Base-by-base conservation (phyloP, 805 yeast genomes). In the Wickerhamiella australiensis region DNA sequence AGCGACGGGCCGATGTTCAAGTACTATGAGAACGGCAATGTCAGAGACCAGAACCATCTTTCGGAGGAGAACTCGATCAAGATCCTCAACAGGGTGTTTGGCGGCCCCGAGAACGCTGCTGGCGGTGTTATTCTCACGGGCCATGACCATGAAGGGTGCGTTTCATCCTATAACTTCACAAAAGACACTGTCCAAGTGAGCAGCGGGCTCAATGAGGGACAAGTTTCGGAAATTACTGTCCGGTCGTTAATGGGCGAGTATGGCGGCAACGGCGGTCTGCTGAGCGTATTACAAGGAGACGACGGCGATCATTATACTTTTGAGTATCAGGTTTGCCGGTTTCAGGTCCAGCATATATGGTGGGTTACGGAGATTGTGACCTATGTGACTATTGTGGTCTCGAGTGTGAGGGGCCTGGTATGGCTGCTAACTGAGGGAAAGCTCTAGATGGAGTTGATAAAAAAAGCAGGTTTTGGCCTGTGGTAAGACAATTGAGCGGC, bases 81-180 rank as follows among this genome's bases (percentile, higher is more conserved):
- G 53, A 79, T 90, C 1, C 64, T 92, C 56, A 73, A 82, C 56
- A 71, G 80, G n/a, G 72, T 85, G 13, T 90, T 90, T 62, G 76
- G 76, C n/a, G n/a, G n/a, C 35, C 75, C 75, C 56, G 65, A 70
- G 7, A n/a, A n/a, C 13, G 33, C n/a, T 5, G 6, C 35, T 15
- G 75, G 77, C 20, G 97, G 97, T 18, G 70, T 90, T 8, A 78
- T 92, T 2, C 66, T 90, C 38, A 85, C 95, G 0, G 98, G 98
- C 0, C 98, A 92, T 65, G 98, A 92, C 61, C 98, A 92, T 61
- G 88, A 81, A 56, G 98, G 98, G 1, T 92, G 98, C 61, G 80
- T 78, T 56, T 75, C 79, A 33, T 72, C 74, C 63, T 85, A 83
- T 62, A 18, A 27, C 3, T 56, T 61, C 7, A 57, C 59, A 5